A percentile compares a stretch with the other conserved stretches of the same genome.
phyloP scores from a whole-genome alignment of 805 yeast genomes.

The baker's yeast (Saccharomyces cerevisiae) region DNA sequence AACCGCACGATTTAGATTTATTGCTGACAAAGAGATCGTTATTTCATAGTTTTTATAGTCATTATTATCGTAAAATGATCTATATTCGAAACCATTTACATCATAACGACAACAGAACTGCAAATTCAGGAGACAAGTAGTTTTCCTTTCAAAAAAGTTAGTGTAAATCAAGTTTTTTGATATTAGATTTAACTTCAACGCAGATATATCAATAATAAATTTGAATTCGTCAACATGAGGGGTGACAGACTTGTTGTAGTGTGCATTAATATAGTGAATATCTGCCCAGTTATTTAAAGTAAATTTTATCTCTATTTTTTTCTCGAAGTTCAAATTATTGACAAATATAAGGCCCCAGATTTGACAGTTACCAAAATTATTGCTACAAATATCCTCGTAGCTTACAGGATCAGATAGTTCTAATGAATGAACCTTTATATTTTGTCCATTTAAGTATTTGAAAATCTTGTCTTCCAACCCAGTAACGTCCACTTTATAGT shows the following conservation, averaged over 20 bases:
- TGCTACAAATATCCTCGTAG: not conserved
- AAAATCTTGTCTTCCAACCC: constrained; percentile 9
- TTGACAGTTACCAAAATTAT: constrained; percentile 8
- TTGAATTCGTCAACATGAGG: constrained; percentile 19
- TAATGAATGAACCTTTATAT: constrained; percentile 17
- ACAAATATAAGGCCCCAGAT: constrained; percentile 18
- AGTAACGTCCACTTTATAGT: not conserved
- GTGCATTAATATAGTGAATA: constrained; percentile 17
- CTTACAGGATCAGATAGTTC: constrained; percentile 2
- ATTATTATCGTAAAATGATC: constrained; percentile 23
- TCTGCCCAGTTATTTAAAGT: constrained; percentile 21
- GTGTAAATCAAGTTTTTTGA: constrained; percentile 10
- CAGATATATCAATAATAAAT: constrained; percentile 17
- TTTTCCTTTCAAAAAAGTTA: constrained; percentile 5
- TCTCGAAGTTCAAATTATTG: constrained; percentile 21
- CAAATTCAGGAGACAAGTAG: constrained; percentile 12
- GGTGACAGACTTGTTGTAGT: constrained; percentile 16
- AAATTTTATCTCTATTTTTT: constrained; percentile 18
- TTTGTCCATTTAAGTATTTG: constrained; percentile 15
- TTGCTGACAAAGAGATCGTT: not conserved
- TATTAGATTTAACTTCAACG: constrained; percentile 12
- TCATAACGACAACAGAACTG: constrained; percentile 23
- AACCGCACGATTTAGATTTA: not conserved
- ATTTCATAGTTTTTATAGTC: constrained; percentile 22
- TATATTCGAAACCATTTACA: constrained; percentile 12